phyloP scores from a whole-genome alignment of 2,329 filamentous ascomycete species.

The Paraphaeosphaeria sporulosa region DNA sequence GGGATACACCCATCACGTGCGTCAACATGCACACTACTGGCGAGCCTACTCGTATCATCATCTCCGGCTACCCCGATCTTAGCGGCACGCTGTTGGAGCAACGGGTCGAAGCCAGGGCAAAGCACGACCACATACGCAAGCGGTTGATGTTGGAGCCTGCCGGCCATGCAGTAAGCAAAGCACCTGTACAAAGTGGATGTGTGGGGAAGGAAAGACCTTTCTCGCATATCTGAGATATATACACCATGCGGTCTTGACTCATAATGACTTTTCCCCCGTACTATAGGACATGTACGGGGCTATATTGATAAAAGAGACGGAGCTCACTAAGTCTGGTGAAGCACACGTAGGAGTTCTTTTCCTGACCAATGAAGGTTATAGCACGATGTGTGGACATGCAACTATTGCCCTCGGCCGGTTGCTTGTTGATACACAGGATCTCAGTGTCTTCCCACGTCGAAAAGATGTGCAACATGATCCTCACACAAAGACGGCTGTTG shows the following conservation, averaged over 20 bases:
- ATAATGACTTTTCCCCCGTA: too few relatives aligned
- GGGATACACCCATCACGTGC: not conserved
- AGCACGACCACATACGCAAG: slow-evolving; percentile 53
- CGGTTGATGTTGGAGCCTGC: slow-evolving; percentile 57
- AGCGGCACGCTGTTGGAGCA: slow-evolving; percentile 53
- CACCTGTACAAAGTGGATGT: too few relatives aligned
- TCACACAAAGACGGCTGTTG: slow-evolving; percentile 26
- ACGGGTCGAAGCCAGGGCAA: slow-evolving; percentile 46
- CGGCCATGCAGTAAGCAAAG: slow-evolving; percentile 57
- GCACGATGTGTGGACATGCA: slow-evolving; percentile 62
- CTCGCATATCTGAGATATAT: too few relatives aligned
- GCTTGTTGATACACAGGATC: slow-evolving; percentile 39
- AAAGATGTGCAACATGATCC: slow-evolving; percentile 40
- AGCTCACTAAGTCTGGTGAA: slow-evolving; percentile 48
- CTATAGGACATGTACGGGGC: slow-evolving; percentile 65
- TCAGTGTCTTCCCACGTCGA: slow-evolving; percentile 50
- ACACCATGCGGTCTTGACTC: too few relatives aligned
- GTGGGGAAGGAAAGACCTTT: too few relatives aligned
- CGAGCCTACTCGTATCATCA: slow-evolving; percentile 59
- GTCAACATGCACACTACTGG: slow-evolving; percentile 57
- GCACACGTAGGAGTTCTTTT: slow-evolving; percentile 60
- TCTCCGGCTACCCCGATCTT: slow-evolving; percentile 50
- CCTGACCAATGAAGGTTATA: slow-evolving; percentile 57
- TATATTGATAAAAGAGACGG: slow-evolving; percentile 53
- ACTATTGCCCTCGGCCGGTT: slow-evolving; percentile 57